Base-by-base conservation (phyloP, 108 stramenopile species). In the Cylindrotheca fusiformis region DNA sequence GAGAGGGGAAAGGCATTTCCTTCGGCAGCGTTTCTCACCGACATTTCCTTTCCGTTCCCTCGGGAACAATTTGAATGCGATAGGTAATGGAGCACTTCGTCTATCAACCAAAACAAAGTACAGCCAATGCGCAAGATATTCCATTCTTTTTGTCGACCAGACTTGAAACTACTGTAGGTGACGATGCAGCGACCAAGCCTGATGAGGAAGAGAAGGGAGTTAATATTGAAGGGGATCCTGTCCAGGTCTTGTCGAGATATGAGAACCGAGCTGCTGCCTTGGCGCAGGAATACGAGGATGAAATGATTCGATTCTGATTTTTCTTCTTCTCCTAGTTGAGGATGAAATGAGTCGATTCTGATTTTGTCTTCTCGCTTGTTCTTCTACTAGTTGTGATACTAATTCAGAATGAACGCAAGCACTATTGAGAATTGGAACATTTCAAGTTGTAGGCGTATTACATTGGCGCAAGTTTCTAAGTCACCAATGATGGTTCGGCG, bases 91-190 rank as follows among this genome's bases (percentile, higher is more conserved):
- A 93, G 56, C 92, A 93, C 59, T 88, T 90, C 57, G 88, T 88
- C 2, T 93, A 90, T 66, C 69, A 86, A 33, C 92, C 92, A 0
- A 75, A 75, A 61, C 81, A 85, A 58, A 60, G 74, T 45, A 86
- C 87, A 18, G 76, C 83, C 20, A 93, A 93, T 62, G 60, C 88
- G 27, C 88, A 90, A 44, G 92, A 93, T 67, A 81, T 93, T 32
- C 85, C 92, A n/a, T 86, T 88, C 75, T 93, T 93, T 68, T 41
- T 93, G 32, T 90, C 88, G 3, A 86, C 86, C 0, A 70, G 88
- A 26, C 60, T 90, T 46, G 87, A 78, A 52, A 67, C 78, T 4
- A 62, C 80, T 4, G 52, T 55, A 17, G 64, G 69, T 24, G 76
- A 75, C 22, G 77, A 64, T 29, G 26, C 41, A n/a, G 46, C 12